Conservation (phyloP, 306 rosid species). For the Quercus wislizeni region DNA sequence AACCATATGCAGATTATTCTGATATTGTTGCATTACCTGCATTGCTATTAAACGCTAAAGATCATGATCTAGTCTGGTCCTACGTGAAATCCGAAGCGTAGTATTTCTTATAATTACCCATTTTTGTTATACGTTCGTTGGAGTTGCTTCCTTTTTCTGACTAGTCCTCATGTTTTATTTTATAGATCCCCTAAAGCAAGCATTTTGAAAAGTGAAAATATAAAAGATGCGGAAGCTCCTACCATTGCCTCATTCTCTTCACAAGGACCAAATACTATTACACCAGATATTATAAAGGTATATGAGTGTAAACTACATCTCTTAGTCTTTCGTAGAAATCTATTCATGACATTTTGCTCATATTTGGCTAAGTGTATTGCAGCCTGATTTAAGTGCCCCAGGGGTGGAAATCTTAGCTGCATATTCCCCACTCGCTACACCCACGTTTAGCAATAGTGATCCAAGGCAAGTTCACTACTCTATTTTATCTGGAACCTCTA, state of each 20-base stretch:
- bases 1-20: neutral
- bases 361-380: neutral
- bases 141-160: too few relatives aligned
- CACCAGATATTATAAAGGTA: conserved; percentile 26
- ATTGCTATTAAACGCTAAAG: neutral
- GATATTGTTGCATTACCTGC: conserved; percentile 3
- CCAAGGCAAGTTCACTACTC: conserved; percentile 3
- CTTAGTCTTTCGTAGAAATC: too few relatives aligned
- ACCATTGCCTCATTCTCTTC: conserved; percentile 21
- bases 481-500: conserved; percentile 31
- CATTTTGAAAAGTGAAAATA: conserved; percentile 3
- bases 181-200: neutral
- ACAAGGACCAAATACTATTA: conserved; percentile 25
- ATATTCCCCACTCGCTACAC: conserved; percentile 7
- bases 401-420: conserved; percentile 32
- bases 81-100: neutral
- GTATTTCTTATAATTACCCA: too few relatives aligned
- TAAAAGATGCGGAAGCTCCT: conserved; percentile 8
- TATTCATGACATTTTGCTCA: too few relatives aligned
- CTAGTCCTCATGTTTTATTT: neutral
- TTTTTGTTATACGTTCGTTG: too few relatives aligned
- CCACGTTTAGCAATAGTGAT: neutral
- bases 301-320: neutral
- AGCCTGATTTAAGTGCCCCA: conserved; percentile 35
- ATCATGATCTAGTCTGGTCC: neutral